Base-by-base conservation (phyloP, 208 protist species). In the Angomonas deanei region DNA sequence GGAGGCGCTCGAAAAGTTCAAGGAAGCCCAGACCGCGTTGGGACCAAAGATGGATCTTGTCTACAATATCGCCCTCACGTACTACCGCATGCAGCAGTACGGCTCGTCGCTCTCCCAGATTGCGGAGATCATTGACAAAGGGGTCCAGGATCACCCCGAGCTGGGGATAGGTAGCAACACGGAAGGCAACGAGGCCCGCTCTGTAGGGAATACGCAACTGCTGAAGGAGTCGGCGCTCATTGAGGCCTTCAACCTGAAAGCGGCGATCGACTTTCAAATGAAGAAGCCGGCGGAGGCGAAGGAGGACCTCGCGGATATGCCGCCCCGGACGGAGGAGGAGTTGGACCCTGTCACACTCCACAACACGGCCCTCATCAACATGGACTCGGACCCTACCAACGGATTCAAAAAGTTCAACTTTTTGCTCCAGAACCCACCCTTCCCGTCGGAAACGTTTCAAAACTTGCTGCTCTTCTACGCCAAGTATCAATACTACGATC, bases 241-340 rank as follows among this genome's bases (percentile, higher is more conserved):
- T 32, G 97, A 99, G 72, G 96, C 97, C 0, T 98, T 98, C 74
- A 99, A 99, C 71, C 78, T 99, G 13, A 99, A 98, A 78, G 94
- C 91, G 0, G 96, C 96, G n/a, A 98, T 98, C 74, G 93, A 98
- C 71, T 98, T 96, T 61, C 76, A 86, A 62, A 87, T 97, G 82
- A 96, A 96, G 68, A 97, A 98, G 42, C 50, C 66, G 50, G 60
- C 65, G 1, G 88, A 80, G 2, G 94, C 96, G n/a, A 96, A 93
- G 72, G 97, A 98, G 74, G 95, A 94, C 6, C 85, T 98, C 19
- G 96, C 89, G 10, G 96, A 98, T 72, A 99, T 99, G 97, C 97
- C 97, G 8, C 97, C 96, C 11, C 88, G 97, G 56, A 55, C 69
- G 8, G 94, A 99, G 54, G 91, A 97, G 63, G 97, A 99, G 76